Percentiles rank a stretch among this genome's conserved stretches.
Conservation (phyloP, 495 filamentous ascomycete species). For the Umbilicaria muhlenbergii region DNA sequence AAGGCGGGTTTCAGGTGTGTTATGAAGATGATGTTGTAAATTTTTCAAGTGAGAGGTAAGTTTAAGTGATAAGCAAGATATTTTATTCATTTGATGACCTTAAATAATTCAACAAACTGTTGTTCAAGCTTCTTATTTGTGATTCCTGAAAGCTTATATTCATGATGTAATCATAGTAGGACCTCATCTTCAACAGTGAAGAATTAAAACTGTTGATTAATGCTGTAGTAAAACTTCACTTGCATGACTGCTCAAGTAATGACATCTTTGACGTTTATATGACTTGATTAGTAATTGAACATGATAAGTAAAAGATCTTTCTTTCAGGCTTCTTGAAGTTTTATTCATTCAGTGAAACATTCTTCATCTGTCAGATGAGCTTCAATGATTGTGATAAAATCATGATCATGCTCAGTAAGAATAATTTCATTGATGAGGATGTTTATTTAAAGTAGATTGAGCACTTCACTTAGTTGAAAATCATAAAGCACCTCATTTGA, state of each 20-base stretch:
- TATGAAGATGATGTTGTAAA: too few relatives aligned
- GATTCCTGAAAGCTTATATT: neutral
- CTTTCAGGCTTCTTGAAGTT: too few relatives aligned
- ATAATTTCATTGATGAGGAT: too few relatives aligned
- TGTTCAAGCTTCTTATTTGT: neutral
- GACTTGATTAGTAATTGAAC: neutral
- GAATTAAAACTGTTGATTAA: neutral
- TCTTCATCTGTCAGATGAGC: too few relatives aligned
- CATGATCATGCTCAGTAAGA: too few relatives aligned
- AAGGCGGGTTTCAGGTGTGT: too few relatives aligned
- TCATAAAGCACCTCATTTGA: neutral
- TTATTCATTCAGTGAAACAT: too few relatives aligned
- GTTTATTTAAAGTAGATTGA: neutral
- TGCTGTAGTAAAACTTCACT: neutral
- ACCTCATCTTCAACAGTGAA: neutral
- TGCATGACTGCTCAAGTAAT: neutral
- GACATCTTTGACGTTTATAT: neutral
- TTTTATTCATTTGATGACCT: neutral
- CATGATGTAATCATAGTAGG: neutral
- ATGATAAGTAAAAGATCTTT: too few relatives aligned
- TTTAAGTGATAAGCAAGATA: too few relatives aligned
- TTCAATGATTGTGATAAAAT: too few relatives aligned
- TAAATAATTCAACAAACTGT: neutral
- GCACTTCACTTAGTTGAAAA: neutral
- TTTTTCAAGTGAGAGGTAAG: too few relatives aligned